Base-by-base conservation (phyloP, 192 early-diverging fungal species). In the Entomortierella chlamydospora region DNA sequence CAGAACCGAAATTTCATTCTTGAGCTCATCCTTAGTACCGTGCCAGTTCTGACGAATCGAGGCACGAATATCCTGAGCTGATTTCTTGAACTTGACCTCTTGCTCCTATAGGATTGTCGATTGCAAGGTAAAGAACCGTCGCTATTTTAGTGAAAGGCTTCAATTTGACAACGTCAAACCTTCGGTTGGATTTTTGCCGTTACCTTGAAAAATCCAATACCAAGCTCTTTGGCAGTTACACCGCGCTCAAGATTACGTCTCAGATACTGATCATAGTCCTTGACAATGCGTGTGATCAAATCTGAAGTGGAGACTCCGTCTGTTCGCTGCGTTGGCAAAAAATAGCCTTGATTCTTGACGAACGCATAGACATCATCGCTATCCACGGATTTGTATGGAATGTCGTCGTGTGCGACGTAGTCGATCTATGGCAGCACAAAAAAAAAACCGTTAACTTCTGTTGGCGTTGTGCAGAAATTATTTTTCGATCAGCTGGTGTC, bases 211-310 rank as follows among this genome's bases (percentile, higher is more conserved):
- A 93, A 95, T 6, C 89, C 89, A 63, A 95, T 91, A 68, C 92
- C 92, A 30, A 95, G 85, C 18, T 95, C 94, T 79, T 91, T 94
- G 51, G 91, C 88, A 43, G 86, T 90, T 37, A 95, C 89, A 1
- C 94, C 94, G 53, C 94, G 87, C 81, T 94, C 93, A n/a, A 95
- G 83, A 79, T 95, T 95, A 53, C 94, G 87, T 67, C 92, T 84
- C 59, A 95, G 81, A 70, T 94, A 95, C 70, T 90, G 84, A 83
- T 95, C 94, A 73, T 95, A 95, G 69, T 95, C 93, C 55, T 90
- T 87, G 20, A 95, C 91, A 69, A 95, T 95, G 15, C 94, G 89
- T 4, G 93, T 95, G 61, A 95, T 95, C 33, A 95, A 70, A 59
- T 95, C 94, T 0, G 92, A 93, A 0, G 94, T 95, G 18, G 92